These are phyloP conservation scores for Zymoseptoria passerinii DNA, from an alignment of 2,329 filamentous ascomycete species.

Conservation along the genomic window DNA sequence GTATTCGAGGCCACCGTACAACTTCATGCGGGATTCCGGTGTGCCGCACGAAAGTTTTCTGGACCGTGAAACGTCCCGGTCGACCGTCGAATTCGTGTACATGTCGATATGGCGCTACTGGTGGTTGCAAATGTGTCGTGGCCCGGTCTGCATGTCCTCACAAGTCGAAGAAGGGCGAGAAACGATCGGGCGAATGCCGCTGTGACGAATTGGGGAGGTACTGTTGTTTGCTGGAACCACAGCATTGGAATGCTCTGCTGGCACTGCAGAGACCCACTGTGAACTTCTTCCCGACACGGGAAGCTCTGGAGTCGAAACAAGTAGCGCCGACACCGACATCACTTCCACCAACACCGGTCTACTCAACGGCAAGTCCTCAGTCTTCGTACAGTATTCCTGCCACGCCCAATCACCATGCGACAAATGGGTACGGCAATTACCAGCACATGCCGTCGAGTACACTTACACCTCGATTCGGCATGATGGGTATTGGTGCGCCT, in stretches of 20 bases:
- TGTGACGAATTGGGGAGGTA: constrained; percentile 30
- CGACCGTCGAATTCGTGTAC: constrained; percentile 29
- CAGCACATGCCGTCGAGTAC: constrained; percentile 7
- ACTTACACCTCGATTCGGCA: constrained; percentile 24
- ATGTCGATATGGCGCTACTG: constrained; percentile 26
- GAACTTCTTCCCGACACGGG: constrained; percentile 22
- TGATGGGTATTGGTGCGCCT: constrained; percentile 26
- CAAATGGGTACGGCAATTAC: constrained; percentile 11
- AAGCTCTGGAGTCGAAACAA: constrained; percentile 21
- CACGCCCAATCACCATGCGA: constrained; percentile 11
- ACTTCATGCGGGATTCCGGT: constrained; percentile 30
- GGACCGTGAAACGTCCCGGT: constrained; percentile 30
- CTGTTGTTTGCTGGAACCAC: constrained; percentile 27
- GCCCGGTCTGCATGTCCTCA: constrained; percentile 27
- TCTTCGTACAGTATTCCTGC: constrained; percentile 10
- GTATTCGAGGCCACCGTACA: constrained; percentile 30
- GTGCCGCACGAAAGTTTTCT: constrained; percentile 29
- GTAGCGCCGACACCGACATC: constrained; percentile 5
- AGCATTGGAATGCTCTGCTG: constrained; percentile 26
- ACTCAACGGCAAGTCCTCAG: constrained; percentile 11
- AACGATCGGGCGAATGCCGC: constrained; percentile 26
- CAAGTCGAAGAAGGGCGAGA: constrained; percentile 29
- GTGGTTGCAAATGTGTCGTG: constrained; percentile 29
- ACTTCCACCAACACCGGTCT: constrained; percentile 13
- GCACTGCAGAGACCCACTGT: constrained; percentile 24